Percentiles rank a stretch among this genome's conserved stretches.
phyloP scores from a whole-genome alignment of 1,284 basidiomycete genomes.

The Papiliotrema fonsecae region DNA sequence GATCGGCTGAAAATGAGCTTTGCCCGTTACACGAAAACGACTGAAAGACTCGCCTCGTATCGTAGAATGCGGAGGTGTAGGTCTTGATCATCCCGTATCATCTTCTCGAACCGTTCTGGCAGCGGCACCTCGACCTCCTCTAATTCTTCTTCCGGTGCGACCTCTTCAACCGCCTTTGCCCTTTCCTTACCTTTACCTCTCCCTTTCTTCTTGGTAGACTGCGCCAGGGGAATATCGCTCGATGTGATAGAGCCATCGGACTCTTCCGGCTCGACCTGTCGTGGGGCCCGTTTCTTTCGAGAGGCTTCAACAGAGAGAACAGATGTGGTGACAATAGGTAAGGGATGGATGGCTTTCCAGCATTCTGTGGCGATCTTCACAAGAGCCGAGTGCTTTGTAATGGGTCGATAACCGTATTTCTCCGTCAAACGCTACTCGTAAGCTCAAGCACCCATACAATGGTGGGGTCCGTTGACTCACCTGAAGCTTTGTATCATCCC shows the following conservation, averaged over 20 bases:
- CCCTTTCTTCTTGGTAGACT: slow-evolving; percentile 8
- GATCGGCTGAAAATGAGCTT: slow-evolving; percentile 32
- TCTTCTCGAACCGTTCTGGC: slow-evolving; percentile 22
- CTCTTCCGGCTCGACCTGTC: background rate
- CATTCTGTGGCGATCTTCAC: slow-evolving; percentile 33
- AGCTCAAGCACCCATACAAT: too few relatives aligned
- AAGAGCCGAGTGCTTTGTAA: slow-evolving; percentile 23
- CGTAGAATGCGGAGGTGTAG: slow-evolving; percentile 37
- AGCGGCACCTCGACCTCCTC: slow-evolving; percentile 6
- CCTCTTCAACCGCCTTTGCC: background rate
- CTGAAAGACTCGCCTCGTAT: slow-evolving; percentile 34
- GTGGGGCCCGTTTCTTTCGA: background rate
- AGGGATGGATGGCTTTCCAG: slow-evolving; percentile 41
- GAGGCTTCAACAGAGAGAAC: background rate
- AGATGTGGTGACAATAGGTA: background rate
- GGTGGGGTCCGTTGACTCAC: slow-evolving; percentile 16
- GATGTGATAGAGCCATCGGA: slow-evolving; percentile 13
- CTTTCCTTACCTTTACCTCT: slow-evolving; percentile 11
- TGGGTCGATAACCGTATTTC: slow-evolving; percentile 34
- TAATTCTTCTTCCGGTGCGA: background rate
- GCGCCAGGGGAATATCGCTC: slow-evolving; percentile 18
- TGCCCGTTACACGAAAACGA: background rate
- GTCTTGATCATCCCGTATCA: slow-evolving; percentile 29
- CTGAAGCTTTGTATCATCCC: slow-evolving; percentile 34
- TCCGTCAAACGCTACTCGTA: slow-evolving; percentile 12